phyloP scores from a whole-genome alignment of 2,329 filamentous ascomycete genomes.

The Grosmannia huntii region DNA sequence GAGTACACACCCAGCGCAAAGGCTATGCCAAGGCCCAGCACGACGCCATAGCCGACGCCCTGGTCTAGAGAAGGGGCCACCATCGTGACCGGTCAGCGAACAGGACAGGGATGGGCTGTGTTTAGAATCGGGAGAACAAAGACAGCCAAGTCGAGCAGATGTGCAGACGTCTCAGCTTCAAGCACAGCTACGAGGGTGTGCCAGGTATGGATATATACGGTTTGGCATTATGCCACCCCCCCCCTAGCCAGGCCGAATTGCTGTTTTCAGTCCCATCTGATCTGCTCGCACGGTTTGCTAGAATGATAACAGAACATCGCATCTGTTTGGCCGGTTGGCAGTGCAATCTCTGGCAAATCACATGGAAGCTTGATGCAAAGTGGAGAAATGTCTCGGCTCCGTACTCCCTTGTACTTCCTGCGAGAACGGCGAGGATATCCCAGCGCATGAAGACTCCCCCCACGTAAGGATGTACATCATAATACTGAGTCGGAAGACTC shows the following conservation, averaged over 20 bases:
- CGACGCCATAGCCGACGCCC: constrained; percentile 65
- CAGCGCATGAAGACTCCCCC: background rate
- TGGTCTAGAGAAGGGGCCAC: constrained; percentile 32
- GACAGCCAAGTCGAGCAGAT: background rate
- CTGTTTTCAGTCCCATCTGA: background rate
- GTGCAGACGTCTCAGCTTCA: no score
- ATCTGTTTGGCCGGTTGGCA: background rate
- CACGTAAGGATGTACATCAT: background rate
- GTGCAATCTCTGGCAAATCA: constrained; percentile 1
- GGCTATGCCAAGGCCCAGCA: constrained; percentile 59
- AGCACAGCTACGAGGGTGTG: background rate
- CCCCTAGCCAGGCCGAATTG: background rate
- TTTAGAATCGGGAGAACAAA: background rate
- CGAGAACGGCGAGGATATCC: background rate
- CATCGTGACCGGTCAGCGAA: constrained; percentile 12
- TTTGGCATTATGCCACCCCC: background rate
- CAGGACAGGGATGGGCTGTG: background rate
- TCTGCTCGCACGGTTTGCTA: no score
- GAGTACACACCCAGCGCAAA: constrained; percentile 48
- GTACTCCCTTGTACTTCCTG: background rate
- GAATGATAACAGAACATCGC: background rate
- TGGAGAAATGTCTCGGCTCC: background rate
- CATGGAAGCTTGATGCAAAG: background rate
- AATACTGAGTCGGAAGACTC: background rate
- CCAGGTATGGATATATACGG: background rate